phyloP scores from a whole-genome alignment of 805 yeast genomes.

The Tetrapisispora fleetii region DNA sequence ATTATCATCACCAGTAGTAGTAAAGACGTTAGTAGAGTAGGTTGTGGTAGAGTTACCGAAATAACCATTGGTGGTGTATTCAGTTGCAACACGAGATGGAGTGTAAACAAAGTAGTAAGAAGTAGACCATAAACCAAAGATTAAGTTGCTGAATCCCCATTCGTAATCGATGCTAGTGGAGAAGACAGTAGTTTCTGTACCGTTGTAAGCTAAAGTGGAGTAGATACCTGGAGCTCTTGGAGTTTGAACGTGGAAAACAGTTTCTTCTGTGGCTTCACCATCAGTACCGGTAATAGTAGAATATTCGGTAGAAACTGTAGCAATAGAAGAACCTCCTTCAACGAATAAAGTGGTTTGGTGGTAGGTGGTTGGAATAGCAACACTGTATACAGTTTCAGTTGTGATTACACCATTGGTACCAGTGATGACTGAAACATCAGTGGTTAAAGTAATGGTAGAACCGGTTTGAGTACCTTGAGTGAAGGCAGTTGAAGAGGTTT shows the following conservation, averaged over 20 bases:
- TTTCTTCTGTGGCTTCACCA: slow-evolving; percentile 6
- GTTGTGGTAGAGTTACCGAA: slow-evolving; percentile 3
- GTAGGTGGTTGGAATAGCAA: slow-evolving; percentile 4
- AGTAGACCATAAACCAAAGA: slow-evolving; percentile 2
- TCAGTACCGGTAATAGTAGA: slow-evolving; percentile 8
- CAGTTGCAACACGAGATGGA: slow-evolving; percentile 2
- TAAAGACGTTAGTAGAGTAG: slow-evolving; percentile 4
- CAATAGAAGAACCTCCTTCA: slow-evolving; percentile 1
- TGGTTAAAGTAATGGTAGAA: not conserved
- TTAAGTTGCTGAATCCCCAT: not conserved
- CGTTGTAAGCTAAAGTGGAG: not conserved
- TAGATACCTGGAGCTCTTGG: slow-evolving; percentile 5
- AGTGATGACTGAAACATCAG: not conserved
- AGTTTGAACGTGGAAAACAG: slow-evolving; percentile 9
- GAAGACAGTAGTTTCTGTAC: not conserved
- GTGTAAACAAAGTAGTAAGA: slow-evolving; percentile 2
- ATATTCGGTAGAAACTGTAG: slow-evolving; percentile 6
- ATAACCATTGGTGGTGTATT: not conserved
- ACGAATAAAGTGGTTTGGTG: not conserved
- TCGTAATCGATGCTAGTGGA: not conserved
- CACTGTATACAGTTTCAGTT: not conserved
- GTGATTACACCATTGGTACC: slow-evolving; percentile 1
- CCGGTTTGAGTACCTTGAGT: slow-evolving; percentile 5
- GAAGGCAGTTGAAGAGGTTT: not conserved
- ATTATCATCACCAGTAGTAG: not conserved